Conservation (phyloP, 2,329 filamentous ascomycete species). For the Aureobasidium uvarum region DNA sequence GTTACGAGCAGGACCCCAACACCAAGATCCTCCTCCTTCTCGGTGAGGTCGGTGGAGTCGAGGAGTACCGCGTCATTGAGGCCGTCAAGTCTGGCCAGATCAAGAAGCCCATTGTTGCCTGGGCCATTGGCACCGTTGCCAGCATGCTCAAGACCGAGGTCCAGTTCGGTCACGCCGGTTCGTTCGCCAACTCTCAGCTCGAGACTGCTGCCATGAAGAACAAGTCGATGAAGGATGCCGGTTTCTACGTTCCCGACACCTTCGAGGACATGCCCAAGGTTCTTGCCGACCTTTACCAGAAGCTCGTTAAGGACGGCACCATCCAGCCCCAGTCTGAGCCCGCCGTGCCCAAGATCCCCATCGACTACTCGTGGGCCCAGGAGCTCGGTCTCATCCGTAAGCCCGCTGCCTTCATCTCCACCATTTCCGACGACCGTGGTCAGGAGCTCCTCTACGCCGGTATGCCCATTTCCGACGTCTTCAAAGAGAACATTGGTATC, state of each 20-base stretch:
- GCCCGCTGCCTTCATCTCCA: constrained; percentile 99
- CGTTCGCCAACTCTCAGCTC: constrained; percentile 98
- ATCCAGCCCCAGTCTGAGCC: constrained; percentile 88
- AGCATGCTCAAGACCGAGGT: constrained; percentile 99
- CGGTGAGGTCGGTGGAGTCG: constrained; percentile 98
- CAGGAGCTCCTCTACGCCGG: constrained; percentile 98
- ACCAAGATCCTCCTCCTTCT: constrained; percentile 97
- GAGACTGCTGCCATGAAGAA: constrained; percentile 98
- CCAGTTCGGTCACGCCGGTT: constrained; percentile 97
- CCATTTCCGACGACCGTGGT: constrained; percentile 99
- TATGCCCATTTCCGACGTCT: constrained; percentile 99
- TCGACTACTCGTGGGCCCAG: constrained; percentile 99
- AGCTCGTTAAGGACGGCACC: constrained; percentile 77
- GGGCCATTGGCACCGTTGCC: constrained; percentile 98
- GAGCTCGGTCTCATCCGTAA: constrained; percentile 99
- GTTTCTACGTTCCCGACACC: constrained; percentile 90
- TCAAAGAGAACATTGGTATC: constrained; percentile 98
- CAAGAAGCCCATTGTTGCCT: constrained; percentile 98
- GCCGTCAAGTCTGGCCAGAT: constrained; percentile 92
- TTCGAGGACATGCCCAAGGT: constrained; percentile 89
- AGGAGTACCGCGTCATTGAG: constrained; percentile 99
- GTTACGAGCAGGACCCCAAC: constrained; percentile 93
- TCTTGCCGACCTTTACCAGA: constrained; percentile 80
- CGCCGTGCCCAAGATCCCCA: constrained; percentile 95
- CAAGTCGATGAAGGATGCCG: constrained; percentile 91